phyloP scores from a whole-genome alignment of 257 asterid species.

The Verbascum thapsus region DNA sequence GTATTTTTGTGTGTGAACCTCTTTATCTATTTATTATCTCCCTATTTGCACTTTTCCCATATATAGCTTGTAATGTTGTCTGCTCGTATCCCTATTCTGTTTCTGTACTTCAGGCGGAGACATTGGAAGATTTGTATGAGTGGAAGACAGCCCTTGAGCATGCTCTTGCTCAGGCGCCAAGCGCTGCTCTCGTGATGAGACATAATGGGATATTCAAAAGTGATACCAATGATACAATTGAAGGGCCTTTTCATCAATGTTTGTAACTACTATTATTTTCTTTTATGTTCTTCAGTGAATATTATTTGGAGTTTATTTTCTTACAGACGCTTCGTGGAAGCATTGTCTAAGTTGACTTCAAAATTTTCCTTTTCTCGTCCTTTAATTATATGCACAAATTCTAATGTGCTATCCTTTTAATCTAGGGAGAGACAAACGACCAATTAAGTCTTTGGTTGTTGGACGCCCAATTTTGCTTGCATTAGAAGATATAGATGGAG shows the following conservation, averaged over 20 bases:
- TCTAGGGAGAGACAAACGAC: constrained; percentile 91
- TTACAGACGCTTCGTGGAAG: constrained; percentile 2
- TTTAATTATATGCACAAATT: constrained; percentile 15
- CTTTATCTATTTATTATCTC: neutral
- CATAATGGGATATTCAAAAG: constrained; percentile 86
- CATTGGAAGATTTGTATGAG: constrained; percentile 84
- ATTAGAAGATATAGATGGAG: constrained; percentile 93
- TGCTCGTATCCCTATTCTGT: constrained; percentile 26
- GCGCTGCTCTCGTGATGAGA: constrained; percentile 95
- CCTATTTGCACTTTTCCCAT: constrained; percentile 12
- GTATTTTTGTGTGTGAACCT: neutral
- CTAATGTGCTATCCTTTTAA: constrained; percentile 29
- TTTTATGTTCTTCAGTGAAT: constrained; percentile 23
- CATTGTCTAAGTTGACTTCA: constrained; percentile 5
- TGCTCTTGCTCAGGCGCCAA: constrained; percentile 94
- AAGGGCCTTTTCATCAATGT: constrained; percentile 85
- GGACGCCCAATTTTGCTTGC: constrained; percentile 96
- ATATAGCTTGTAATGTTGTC: constrained; percentile 16
- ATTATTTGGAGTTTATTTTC: constrained; percentile 23
- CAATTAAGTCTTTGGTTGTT: constrained; percentile 86
- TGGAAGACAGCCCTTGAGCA: constrained; percentile 94
- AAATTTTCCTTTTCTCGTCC: neutral
- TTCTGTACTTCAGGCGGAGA: constrained; percentile 69
- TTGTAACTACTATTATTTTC: constrained; percentile 35
- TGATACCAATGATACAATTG: constrained; percentile 65